Evolutionary conservation across 139 green algal species (phyloP), one percentile per base, ranked within the genome.

Genomic region (Asterochloris erici): DNA sequence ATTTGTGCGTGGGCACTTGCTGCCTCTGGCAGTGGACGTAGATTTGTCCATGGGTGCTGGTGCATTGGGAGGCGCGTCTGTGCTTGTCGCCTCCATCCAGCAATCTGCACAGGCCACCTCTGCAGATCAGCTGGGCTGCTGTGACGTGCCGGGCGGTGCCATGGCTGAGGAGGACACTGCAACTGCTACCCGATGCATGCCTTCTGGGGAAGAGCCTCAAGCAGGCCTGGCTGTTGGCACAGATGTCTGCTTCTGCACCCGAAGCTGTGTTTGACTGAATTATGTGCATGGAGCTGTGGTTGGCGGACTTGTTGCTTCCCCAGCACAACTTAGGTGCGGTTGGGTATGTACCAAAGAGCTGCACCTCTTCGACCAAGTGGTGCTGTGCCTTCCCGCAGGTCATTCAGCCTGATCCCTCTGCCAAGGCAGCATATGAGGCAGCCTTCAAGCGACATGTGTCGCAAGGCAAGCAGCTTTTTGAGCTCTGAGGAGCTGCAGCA

Each of bases 391-490:
- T 68, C 0, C 61, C 77, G 75, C 85, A 90, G 84, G 68, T 85
- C 1, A 60, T 92, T n/a, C 68, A 84, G 62, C 90, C 90, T 14
- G 71, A 90, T 76, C 60, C 80, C 47, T 79, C 74, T 19, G 79
- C 83, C 13, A 77, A 79, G 62, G 77, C 64, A 23, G 83, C 61
- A 0, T 95, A 95, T 82, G 24, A 82, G 16, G 85, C 86, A 23
- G 91, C 92, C 0, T 92, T 90, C 28, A n/a, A 85, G 29, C 70
- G 90, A 14, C 83, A 88, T 74, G 63, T 82, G 38, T 29, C 61
- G 24, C 73, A 79, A 63, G 84, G 88, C 6, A 79, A 61, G 13
- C n/a, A 29, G 13, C 75, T 91, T 19, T 91, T 89, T 82, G 83
- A 86, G 68, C 68, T 17, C 27, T 47, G 14, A 71, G 38, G 38